Base-by-base conservation (phyloP, 1,139 yeast genomes). In the Blastobotrys persicus region DNA sequence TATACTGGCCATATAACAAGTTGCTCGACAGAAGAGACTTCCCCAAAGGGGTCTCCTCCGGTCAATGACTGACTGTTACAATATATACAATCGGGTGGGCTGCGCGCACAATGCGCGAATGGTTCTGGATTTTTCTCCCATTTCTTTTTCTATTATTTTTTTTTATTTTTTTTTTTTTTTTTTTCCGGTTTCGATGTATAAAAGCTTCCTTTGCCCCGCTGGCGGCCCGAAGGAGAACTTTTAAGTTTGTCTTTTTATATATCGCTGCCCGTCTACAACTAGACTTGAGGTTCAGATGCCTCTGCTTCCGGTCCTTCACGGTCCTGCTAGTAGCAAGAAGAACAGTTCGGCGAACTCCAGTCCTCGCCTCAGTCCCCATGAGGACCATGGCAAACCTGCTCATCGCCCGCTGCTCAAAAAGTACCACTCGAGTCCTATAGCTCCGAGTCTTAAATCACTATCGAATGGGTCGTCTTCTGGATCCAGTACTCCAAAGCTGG, bases 381-480 rank as follows among this genome's bases (percentile, higher is more conserved):
- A 16, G 13, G 31, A 13, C 11, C 31, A 5, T 11, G 13, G 5
- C 20, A 26, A 13, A 5, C 40, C 17, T 18, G 13, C n/a, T n/a
- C 37, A 42, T 41, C 6, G 50, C 46, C 4, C 38, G 49, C 40
- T 47, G 42, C 34, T 50, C 26, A 47, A 47, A 38, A 31, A 28
- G 18, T 38, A 47, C 20, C 50, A 47, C 20, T 50, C 53, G n/a
- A 47, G 42, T 16, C 53, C 53, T 3, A 44, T 35, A 3, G 34
- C 45, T 3, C 48, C 50, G 13, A 47, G 48, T 1, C 33, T 50
- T 14, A 49, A 49, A 38, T 14, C 39, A 7, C 18, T 9, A 4
- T 23, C 28, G 28, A 9, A 9, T 9, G 5, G 9, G 9, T 23
- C 13, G 19, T 17, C 13, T 34, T 13, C 20, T 5, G 39, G 20